These are phyloP conservation scores for Aureobasidium zeae DNA, from an alignment of 2,329 filamentous ascomycete species.

Conservation along the genomic window DNA sequence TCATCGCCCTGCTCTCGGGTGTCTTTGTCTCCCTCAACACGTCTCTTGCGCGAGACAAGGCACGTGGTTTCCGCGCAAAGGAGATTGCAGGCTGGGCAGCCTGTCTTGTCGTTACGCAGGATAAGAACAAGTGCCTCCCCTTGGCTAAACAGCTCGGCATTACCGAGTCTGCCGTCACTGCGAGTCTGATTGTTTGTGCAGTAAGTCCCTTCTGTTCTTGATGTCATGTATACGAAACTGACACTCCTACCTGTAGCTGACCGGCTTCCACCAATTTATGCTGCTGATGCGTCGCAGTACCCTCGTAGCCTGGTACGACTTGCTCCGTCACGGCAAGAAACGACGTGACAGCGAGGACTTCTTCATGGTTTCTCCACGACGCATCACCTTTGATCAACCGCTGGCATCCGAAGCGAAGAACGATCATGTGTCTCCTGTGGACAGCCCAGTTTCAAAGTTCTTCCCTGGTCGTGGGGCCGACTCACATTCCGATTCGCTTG, in stretches of 20 bases:
- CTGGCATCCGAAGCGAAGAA: constrained; percentile 4
- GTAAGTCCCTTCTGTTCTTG: constrained; percentile 41
- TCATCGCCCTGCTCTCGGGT: constrained; percentile 74
- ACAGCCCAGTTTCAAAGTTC: neutral
- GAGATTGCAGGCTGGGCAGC: constrained; percentile 52
- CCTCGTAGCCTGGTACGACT: constrained; percentile 63
- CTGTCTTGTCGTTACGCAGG: constrained; percentile 51
- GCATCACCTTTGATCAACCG: constrained; percentile 10
- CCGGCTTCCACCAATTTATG: constrained; percentile 68
- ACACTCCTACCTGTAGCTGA: constrained; percentile 44
- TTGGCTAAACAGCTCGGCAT: constrained; percentile 53
- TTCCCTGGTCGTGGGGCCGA: constrained; percentile 1
- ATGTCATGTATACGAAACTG: neutral
- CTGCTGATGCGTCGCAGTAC: constrained; percentile 69
- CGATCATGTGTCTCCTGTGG: constrained; percentile 3
- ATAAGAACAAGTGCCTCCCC: constrained; percentile 52
- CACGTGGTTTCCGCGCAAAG: constrained; percentile 32
- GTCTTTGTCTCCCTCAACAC: constrained; percentile 70
- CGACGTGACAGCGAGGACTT: constrained; percentile 3
- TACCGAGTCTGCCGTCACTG: constrained; percentile 58
- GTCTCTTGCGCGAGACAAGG: constrained; percentile 39
- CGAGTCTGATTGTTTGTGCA: constrained; percentile 63
- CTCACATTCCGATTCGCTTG: neutral
- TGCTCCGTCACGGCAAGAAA: constrained; percentile 30
- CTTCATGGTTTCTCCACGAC: neutral